Base-by-base conservation (phyloP, 768 basidiomycete genomes). In the Xerocomus potaroensis region DNA sequence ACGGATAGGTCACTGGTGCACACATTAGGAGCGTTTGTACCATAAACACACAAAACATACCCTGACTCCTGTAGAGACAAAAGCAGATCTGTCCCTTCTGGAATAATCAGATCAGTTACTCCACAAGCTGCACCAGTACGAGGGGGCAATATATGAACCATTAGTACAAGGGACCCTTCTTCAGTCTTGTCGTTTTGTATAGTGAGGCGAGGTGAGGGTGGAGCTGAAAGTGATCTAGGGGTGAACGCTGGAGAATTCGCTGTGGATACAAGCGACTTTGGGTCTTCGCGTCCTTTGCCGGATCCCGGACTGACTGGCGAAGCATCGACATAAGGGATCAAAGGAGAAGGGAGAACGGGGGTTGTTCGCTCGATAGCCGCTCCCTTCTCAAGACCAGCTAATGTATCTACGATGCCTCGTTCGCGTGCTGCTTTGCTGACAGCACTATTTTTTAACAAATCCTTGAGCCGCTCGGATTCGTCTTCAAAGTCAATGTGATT, bases 401-500 rank as follows among this genome's bases (percentile, higher is more conserved):
- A 29, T 24, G 64, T 45, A 15, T 75, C 75, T 16, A 57, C 58
- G 23, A 66, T 50, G 23, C 60, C 26, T 14, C 65, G 54, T 24
- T 64, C 64, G 40, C 59, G 62, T 8, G 39, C 2, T 12, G 47
- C 47, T 51, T 58, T 68, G 23, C 66, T 79, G 15, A 66, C 70
- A 27, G 68, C 66, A 46, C 63, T 75, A 9, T 77, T 79, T 56
- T 81, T 83, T 26, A 91, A 63, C 59, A 91, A 72, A 29, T 81
- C 83, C 59, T 85, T 88, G 50, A 91, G 71, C 54, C 80, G 83
- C 45, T 82, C 83, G 2, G 83, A 73, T 58, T 91, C 89, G 35
- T 89, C 85, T 3, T 91, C 89, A 47, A 81, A 88, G 59, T 91
- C 90, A 2, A 90, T 83, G 57, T 78, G 83, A 54, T 81, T 87